Evolutionary conservation across 306 rosid genomes (phyloP), one percentile per base, ranked within the genome.

Genomic region (Sindora glabra): DNA sequence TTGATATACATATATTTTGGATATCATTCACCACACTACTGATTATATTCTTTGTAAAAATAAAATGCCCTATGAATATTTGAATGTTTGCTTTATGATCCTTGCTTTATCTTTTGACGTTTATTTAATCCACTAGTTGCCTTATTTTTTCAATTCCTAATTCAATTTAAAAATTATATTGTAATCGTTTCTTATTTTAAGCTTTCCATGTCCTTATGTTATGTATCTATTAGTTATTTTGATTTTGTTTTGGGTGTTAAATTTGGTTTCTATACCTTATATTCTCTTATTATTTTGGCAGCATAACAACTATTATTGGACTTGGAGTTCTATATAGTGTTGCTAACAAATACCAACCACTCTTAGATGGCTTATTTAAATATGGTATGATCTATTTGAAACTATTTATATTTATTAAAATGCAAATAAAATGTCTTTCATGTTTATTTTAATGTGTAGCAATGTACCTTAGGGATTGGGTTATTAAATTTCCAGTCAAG

Each of bases 231-330:
- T 46, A 13, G 14, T 62, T 13, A 18, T 48, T 69, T n/a, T n/a
- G n/a, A n/a, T 12, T 75, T 74, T 48, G 41, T 6, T 17, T 45
- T 50, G 34, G 22, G 17, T 8, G 59, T 12, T 46, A 37, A 45
- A 38, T 52, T 46, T 38, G 56, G 13, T 42, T 40, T 40, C 48
- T 46, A 41, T 16, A 22, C 26, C 66, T 59, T 36, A 52, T 18
- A 37, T 63, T 51, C 12, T 16, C 34, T 32, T 19, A 10, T 60
- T 79, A 16, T 62, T 74, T 74, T 71, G 65, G 74, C 78, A 90
- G 97, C 67, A 67, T 87, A 71, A 82, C 95, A 18, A 94, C 99
- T 65, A 88, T 84, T 61, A 84, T 75, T 57, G 65, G 84, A 56
- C 95, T 94, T 67, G 90, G 71, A 70, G 65, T 94, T 77, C 59